Conservation (phyloP, 2,329 filamentous ascomycete genomes). For the Lachnellula willkommii region DNA sequence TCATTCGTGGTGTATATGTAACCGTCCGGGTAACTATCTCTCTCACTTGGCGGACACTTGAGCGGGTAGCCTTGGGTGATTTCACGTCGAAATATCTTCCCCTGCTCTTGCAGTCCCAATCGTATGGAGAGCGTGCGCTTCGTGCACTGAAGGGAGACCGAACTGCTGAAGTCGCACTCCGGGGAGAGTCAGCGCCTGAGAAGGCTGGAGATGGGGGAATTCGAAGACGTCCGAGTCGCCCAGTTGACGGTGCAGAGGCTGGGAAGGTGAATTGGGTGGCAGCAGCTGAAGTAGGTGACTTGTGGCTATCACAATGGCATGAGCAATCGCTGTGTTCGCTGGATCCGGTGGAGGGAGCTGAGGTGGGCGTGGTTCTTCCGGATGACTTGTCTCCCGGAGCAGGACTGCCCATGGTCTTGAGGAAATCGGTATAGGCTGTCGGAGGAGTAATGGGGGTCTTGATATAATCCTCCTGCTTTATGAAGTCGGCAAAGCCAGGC, state of each 20-base stretch:
- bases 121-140: constrained; percentile 64
- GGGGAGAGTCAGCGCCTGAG: constrained; percentile 63
- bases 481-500: constrained; percentile 52
- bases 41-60: constrained; percentile 65
- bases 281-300: constrained; percentile 52
- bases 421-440: constrained; percentile 84
- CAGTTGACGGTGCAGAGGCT: constrained; percentile 56
- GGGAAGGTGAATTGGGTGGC: constrained; percentile 52
- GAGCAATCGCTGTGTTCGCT: constrained; percentile 49
- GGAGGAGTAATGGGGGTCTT: constrained; percentile 90
- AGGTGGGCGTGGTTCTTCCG: constrained; percentile 43
- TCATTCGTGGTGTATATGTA: constrained; percentile 81
- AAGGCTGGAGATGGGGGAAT: constrained; percentile 71
- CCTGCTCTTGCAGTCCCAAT: constrained; percentile 71
- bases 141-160: constrained; percentile 69
- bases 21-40: constrained; percentile 94
- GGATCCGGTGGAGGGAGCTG: constrained; percentile 37
- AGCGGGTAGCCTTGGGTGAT: constrained; percentile 51
- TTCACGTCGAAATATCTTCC: constrained; percentile 55
- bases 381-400: constrained; percentile 32
- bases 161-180: constrained; percentile 46
- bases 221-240: constrained; percentile 55
- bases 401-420: constrained; percentile 63
- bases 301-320: constrained; percentile 50
- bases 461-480: constrained; percentile 63